Conservation (phyloP, 345 rosid genomes). For the Rubroshorea leprosula region DNA sequence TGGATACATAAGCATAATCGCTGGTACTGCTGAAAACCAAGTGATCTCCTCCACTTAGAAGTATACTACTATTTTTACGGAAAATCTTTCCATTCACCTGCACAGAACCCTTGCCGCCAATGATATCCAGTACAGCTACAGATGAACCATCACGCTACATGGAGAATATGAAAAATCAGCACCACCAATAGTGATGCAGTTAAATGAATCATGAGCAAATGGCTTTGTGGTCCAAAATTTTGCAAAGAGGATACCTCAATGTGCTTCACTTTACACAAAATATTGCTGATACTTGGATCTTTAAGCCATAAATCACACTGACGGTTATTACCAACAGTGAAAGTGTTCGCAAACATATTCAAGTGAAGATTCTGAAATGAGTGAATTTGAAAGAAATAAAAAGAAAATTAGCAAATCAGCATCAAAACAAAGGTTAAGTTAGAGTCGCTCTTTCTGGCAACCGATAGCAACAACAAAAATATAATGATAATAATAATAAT, state of each 20-base stretch:
- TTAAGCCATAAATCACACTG: slow-evolving; percentile 64
- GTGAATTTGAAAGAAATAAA: slow-evolving; percentile 16
- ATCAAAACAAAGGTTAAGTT: slow-evolving; percentile 5
- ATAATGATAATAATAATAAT: too few species aligned
- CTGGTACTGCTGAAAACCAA: slow-evolving; percentile 63
- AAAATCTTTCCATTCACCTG: slow-evolving; percentile 71
- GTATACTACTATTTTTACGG: slow-evolving; percentile 41
- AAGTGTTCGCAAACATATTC: slow-evolving; percentile 47
- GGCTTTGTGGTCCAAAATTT: slow-evolving; percentile 5
- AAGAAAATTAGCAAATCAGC: slow-evolving; percentile 5
- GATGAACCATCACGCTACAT: slow-evolving; percentile 54
- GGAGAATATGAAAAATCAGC: slow-evolving; percentile 25
- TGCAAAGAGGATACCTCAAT: slow-evolving; percentile 45
- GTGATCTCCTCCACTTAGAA: slow-evolving; percentile 86
- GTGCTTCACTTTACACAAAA: slow-evolving; percentile 73
- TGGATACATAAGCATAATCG: slow-evolving; percentile 98
- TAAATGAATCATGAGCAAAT: slow-evolving; percentile 6
- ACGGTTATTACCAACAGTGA: slow-evolving; percentile 73
- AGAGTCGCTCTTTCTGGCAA: too few species aligned
- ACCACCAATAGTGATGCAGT: neutral
- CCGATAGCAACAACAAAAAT: too few species aligned
- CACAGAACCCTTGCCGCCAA: slow-evolving; percentile 77
- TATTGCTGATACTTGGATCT: slow-evolving; percentile 51
- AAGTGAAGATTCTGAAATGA: slow-evolving; percentile 67
- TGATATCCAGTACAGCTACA: slow-evolving; percentile 58